phyloP scores from a whole-genome alignment of 2,329 filamentous ascomycete genomes.

The Nothophaeocryptopus gaeumannii region DNA sequence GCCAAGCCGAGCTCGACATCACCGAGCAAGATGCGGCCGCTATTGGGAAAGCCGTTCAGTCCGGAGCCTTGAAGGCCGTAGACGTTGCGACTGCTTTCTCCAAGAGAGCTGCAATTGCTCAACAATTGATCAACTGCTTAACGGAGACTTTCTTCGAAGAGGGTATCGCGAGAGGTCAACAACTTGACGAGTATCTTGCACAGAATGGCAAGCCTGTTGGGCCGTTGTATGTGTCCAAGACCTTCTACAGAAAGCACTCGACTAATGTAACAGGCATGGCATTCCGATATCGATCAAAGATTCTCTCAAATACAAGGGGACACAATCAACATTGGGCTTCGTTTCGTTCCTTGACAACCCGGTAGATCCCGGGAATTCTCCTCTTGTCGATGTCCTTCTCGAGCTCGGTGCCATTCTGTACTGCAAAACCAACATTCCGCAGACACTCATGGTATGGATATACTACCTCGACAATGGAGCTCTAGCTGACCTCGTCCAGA shows the following conservation, averaged over 20 bases:
- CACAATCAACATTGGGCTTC: slow-evolving; percentile 60
- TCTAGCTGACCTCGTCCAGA: slow-evolving; percentile 17
- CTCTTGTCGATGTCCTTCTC: slow-evolving; percentile 38
- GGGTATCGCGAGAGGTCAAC: slow-evolving; percentile 25
- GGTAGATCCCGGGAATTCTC: slow-evolving; percentile 32
- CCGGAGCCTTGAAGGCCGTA: slow-evolving; percentile 19
- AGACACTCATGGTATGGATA: slow-evolving; percentile 36
- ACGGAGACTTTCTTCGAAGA: slow-evolving; percentile 46
- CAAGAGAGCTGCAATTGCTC: slow-evolving; percentile 46
- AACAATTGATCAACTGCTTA: slow-evolving; percentile 31
- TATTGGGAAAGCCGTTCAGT: slow-evolving; percentile 38
- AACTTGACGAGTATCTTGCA: slow-evolving; percentile 26
- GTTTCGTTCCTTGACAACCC: slow-evolving; percentile 41
- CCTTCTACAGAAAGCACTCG: no score
- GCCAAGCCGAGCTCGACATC: slow-evolving; percentile 49
- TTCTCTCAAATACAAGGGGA: slow-evolving; percentile 59
- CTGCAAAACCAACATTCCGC: slow-evolving; percentile 54
- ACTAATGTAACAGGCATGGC: slow-evolving; percentile 37
- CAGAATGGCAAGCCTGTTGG: slow-evolving; percentile 21
- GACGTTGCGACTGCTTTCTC: slow-evolving; percentile 40
- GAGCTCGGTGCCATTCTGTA: slow-evolving; percentile 50
- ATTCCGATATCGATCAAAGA: slow-evolving; percentile 59
- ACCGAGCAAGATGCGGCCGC: slow-evolving; percentile 54
- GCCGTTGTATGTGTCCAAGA: slow-evolving; percentile 25
- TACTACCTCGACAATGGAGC: neutral